A percentile compares a stretch with the other conserved stretches of the same genome.
Conservation (phyloP, 805 yeast species). For the Saccharomyces eubayanus region DNA sequence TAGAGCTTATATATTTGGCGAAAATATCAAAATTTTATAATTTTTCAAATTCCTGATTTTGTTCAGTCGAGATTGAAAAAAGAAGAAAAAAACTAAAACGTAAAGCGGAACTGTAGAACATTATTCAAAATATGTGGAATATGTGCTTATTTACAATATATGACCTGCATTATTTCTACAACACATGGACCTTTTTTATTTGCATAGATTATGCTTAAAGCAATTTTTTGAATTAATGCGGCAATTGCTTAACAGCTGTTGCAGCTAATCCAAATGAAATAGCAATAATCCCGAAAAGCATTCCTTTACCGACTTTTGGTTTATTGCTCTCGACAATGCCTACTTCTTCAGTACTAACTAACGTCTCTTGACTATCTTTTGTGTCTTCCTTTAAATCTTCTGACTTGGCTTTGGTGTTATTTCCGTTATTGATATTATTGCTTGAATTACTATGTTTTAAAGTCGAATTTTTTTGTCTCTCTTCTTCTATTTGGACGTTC, state of each 20-base stretch:
- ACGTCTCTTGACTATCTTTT: neutral
- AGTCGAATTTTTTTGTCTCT: conserved; percentile 25
- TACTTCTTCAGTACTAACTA: neutral
- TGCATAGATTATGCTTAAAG: neutral
- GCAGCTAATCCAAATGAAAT: neutral
- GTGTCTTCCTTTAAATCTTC: neutral
- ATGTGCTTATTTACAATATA: neutral
- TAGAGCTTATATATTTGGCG: neutral
- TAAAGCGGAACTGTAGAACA: neutral
- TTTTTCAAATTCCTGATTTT: neutral
- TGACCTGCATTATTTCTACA: neutral
- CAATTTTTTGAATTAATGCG: neutral
- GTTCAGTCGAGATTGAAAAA: neutral
- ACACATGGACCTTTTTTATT: neutral
- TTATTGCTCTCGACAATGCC: neutral
- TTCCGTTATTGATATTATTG: neutral
- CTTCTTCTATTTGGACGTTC: conserved; percentile 29
- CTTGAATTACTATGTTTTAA: conserved; percentile 6
- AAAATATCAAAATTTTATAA: neutral
- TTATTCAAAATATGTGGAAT: neutral
- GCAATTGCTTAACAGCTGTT: neutral
- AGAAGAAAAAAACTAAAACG: neutral
- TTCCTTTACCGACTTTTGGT: neutral
- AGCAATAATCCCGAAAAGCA: neutral
- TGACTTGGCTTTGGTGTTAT: neutral